Base-by-base conservation (phyloP, 495 filamentous ascomycete species). In the Penicillium pulvis region DNA sequence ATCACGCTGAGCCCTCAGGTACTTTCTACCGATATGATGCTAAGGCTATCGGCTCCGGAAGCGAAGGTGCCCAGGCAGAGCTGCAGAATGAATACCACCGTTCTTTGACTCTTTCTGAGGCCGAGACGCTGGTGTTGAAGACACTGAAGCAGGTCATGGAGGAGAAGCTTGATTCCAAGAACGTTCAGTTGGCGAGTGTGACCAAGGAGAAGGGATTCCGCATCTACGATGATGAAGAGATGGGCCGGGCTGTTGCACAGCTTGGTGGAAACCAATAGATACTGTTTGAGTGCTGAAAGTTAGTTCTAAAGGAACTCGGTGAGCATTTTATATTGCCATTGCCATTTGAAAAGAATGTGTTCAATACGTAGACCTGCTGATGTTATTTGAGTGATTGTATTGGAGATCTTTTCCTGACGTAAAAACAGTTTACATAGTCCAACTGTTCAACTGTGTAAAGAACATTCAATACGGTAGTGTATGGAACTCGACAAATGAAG, bases 131-230 rank as follows among this genome's bases (percentile, higher is more conserved):
- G 63, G 95, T 98, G 33, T 80, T 98, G 63, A 97, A 97, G 85
- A 98, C 94, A 39, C 75, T 98, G 74, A 98, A 98, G 83, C 94
- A 98, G 79, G 94, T 98, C 53, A 98, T 98, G 94, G 94, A 98
- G 79, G 94, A 98, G 86, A 98, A 98, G 81, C 84, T 98, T 53
- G 94, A 98, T 72, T 82, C 90, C 43, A 98, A 98, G 84, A 98
- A 98, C 69, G 95, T 98, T 63, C 94, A 98, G 82, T 75, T 98
- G 63, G 94, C 94, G 45, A 97, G 92, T 69, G 95, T 98, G 54
- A 98, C 94, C 58, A 96, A 93, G 81, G 93, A 96, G 57, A 92
- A 90, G 72, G 94, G 95, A 17, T 98, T 98, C 82, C 88, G 89
- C 72, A 97, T 98, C 82, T 97, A 98, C 80, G 89, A 85, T 55